Conservation (phyloP, 2,329 filamentous ascomycete species). For the Aspergillus flavus region DNA sequence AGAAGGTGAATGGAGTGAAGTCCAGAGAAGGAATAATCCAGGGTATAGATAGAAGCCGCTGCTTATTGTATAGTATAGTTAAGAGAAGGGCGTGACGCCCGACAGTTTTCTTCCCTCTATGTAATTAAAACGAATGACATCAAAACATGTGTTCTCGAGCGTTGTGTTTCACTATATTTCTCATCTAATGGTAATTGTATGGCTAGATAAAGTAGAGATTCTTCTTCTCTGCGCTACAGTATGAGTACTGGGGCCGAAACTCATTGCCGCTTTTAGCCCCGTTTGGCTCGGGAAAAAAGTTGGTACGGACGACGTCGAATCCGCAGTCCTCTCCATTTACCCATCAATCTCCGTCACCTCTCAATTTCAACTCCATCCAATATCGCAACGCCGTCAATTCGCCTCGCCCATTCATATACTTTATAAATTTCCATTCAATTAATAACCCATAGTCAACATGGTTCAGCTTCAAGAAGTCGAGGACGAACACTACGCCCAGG, state of each 20-base stretch:
- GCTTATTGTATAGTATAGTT: slow-evolving; percentile 15
- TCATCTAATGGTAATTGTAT: background rate
- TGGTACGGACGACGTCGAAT: slow-evolving; percentile 30
- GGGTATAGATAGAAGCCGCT: slow-evolving; percentile 4
- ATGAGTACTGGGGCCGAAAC: background rate
- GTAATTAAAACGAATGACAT: slow-evolving; percentile 23
- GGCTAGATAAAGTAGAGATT: background rate
- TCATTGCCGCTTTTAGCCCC: slow-evolving; percentile 36
- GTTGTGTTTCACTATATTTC: no score
- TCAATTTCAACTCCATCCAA: slow-evolving; percentile 14
- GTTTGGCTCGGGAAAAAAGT: slow-evolving; percentile 42
- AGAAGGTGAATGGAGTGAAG: slow-evolving; percentile 48
- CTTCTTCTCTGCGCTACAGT: background rate
- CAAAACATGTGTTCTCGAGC: slow-evolving; percentile 16
- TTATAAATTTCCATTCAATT: slow-evolving; percentile 7
- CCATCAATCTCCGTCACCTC: slow-evolving; percentile 27
- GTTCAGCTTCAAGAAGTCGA: slow-evolving; percentile 96
- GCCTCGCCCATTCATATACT: slow-evolving; percentile 11
- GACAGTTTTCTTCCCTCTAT: slow-evolving; percentile 19
- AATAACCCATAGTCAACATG: slow-evolving; percentile 58
- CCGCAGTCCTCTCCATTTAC: slow-evolving; percentile 19
- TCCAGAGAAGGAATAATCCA: background rate
- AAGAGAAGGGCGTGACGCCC: slow-evolving; percentile 1
- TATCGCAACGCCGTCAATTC: slow-evolving; percentile 1
- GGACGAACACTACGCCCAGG: slow-evolving; percentile 86